Base-by-base conservation (phyloP, 495 filamentous ascomycete species). In the Aspergillus asperescens region DNA sequence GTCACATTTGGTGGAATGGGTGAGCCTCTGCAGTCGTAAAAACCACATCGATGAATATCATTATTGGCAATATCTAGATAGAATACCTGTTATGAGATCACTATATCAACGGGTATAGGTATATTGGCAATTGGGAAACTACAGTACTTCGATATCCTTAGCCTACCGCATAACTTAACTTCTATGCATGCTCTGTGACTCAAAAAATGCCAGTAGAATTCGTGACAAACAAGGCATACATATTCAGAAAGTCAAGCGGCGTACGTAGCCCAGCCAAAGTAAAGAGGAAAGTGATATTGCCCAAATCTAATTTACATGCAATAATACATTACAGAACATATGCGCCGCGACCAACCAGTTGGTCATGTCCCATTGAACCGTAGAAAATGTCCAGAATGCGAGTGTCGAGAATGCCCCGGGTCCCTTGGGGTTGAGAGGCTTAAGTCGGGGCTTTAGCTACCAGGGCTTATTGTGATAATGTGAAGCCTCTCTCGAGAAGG, bases 1-100 rank as follows among this genome's bases (percentile, higher is more conserved):
- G 81, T 96, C 31, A 93, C 89, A 5, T 80, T 87, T 64, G 90
- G 88, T 7, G 87, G 88, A 1, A 84, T 90, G 77, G 79, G 79
- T 40, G 71, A 81, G 70, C 77, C 80, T 48, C 53, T 73, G 32
- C 70, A 73, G 62, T 64, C 65, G 42, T 70, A 57, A 62, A 18
- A 23, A n/a, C 23, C 3, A 42, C 25, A 42, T 49, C n/a, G 25
- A 51, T 25, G 31, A 18, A 35, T 2, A 20, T 27, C 3, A 48
- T 22, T 16, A 52, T 24, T 54, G 44, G 29, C 29, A 7, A 3
- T 28, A 18, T 13, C 19, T 45, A 31, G 5, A 45, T 31, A n/a
- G n/a, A n/a, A n/a, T n/a, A n/a, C n/a, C n/a, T n/a, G n/a, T 29
- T 29, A 28, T 40, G 32, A 29, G 24, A 42, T 25, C 20, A 25